phyloP scores from a whole-genome alignment of 2,329 filamentous ascomycete genomes.

The Dryadomyces quercivorus region DNA sequence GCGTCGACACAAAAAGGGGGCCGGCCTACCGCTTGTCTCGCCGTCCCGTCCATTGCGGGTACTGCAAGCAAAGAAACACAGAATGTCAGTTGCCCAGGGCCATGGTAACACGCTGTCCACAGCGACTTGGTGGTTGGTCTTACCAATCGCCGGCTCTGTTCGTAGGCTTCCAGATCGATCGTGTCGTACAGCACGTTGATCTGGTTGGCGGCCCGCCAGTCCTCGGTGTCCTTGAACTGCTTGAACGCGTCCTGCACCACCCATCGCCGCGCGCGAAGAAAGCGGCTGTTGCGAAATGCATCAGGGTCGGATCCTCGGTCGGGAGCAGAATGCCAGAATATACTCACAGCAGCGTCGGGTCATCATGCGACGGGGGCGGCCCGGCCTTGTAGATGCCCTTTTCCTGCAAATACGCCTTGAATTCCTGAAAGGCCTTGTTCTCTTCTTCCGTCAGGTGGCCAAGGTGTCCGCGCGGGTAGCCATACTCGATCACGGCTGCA shows the following conservation, averaged over 20 bases:
- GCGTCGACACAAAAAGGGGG: too few species aligned
- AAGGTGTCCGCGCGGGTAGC: slow-evolving; percentile 67
- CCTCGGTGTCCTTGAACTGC: slow-evolving; percentile 81
- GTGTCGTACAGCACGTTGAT: slow-evolving; percentile 72
- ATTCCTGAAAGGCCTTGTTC: slow-evolving; percentile 52
- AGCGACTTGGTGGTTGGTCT: slow-evolving; percentile 12
- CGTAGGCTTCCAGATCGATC: slow-evolving; percentile 76
- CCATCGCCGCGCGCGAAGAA: slow-evolving; percentile 75
- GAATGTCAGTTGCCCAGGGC: not conserved
- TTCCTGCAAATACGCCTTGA: slow-evolving; percentile 57
- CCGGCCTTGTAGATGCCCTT: slow-evolving; percentile 50
- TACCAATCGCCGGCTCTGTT: slow-evolving; percentile 66
- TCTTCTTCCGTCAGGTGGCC: slow-evolving; percentile 63
- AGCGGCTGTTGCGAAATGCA: slow-evolving; percentile 45
- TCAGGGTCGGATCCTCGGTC: not conserved
- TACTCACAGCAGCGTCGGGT: slow-evolving; percentile 57
- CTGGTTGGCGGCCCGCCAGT: slow-evolving; percentile 71
- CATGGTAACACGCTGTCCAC: not conserved
- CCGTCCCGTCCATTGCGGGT: slow-evolving; percentile 90
- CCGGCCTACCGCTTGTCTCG: slow-evolving; percentile 50
- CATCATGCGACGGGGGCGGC: slow-evolving; percentile 53
- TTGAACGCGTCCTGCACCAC: slow-evolving; percentile 61
- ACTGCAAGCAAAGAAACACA: slow-evolving; percentile 33
- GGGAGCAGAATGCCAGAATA: not conserved
- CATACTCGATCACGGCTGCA: slow-evolving; percentile 20